These are phyloP conservation scores for Paracoccidioides brasiliensis DNA, from an alignment of 2,329 filamentous ascomycete genomes.

Conservation along the genomic window DNA sequence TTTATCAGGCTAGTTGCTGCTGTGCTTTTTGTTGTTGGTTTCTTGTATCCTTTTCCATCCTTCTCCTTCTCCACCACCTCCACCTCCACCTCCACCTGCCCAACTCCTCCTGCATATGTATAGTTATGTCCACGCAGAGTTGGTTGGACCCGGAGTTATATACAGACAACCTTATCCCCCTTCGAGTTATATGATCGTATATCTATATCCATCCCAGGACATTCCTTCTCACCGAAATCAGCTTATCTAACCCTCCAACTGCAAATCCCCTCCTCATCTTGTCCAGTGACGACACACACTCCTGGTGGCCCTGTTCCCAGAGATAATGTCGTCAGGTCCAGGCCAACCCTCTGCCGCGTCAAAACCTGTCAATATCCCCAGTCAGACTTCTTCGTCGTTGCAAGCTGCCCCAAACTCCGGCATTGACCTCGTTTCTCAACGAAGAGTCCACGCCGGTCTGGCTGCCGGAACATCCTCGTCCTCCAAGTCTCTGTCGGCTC, in stretches of 20 bases:
- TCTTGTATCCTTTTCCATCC: background rate
- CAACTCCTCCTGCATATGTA: too few relatives aligned
- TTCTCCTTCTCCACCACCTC: background rate
- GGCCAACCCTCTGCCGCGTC: constrained; percentile 24
- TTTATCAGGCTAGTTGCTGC: constrained; percentile 19
- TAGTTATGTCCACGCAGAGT: too few relatives aligned
- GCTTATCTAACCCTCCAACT: too few relatives aligned
- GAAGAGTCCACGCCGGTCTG: constrained; percentile 30
- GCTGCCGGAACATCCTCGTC: constrained; percentile 25
- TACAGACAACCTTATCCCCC: too few relatives aligned
- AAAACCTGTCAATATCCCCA: constrained; percentile 28
- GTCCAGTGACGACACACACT: background rate
- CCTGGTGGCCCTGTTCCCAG: constrained; percentile 1
- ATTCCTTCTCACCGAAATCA: too few relatives aligned
- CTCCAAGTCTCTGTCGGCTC: constrained; percentile 24
- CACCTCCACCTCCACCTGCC: too few relatives aligned
- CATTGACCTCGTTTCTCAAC: constrained; percentile 25
- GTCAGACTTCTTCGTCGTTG: constrained; percentile 21
- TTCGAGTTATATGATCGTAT: too few relatives aligned
- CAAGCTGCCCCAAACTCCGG: constrained; percentile 22
- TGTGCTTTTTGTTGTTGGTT: constrained; percentile 4
- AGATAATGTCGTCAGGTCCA: constrained; percentile 28
- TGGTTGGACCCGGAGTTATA: too few relatives aligned
- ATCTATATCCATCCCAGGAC: too few relatives aligned
- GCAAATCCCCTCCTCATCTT: too few relatives aligned